Base-by-base conservation (phyloP, 2,329 filamentous ascomycete genomes). In the Epichloe sp. region DNA sequence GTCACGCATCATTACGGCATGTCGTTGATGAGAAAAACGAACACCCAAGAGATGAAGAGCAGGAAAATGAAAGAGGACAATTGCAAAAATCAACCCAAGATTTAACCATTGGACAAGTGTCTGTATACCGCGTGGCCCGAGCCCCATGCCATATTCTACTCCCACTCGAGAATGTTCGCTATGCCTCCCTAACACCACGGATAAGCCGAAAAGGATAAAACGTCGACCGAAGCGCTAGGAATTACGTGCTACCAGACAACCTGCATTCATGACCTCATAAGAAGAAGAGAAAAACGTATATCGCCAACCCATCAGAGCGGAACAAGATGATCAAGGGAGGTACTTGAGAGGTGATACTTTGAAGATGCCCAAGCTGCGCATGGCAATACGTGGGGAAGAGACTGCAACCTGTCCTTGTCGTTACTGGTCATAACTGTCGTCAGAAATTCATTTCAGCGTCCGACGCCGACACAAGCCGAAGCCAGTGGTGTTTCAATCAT, bases 401-500 rank as follows among this genome's bases (percentile, higher is more conserved):
- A 31, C 45, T 43, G 45, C 48, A 45, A 48, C 17, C 37, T 31
- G 46, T 50, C 35, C 38, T 47, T 26, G 50, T 52, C 51, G 45
- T 51, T 52, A 45, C 41, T 49, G 36, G 41, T 56, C 55, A 49
- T 55, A 49, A 54, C 51, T 48, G 42, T 50, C 52, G 50, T 48
- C 31, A 47, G 17, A 15, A 19, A 38, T 17, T 45, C 34, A 26
- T 38, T 52, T 48, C 47, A 44, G 44, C 41, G 17, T 36, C 44
- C 48, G 45, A 44, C 43, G 46, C 42, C 51, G 17, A 34, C 38
- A 45, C 23, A 40, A 31, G 23, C 7, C 45, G n/a, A 34, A 17
- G 31, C 12, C 12, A 37, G 34, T 44, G 11, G 26, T 31, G 7
- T 31, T 17, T 17, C 17, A 35, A 42, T 80, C 71, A 89, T 71